Percentiles rank a stretch among this genome's conserved stretches.
Conservation (phyloP, 306 rosid genomes). For the Cucumis hystrix region DNA sequence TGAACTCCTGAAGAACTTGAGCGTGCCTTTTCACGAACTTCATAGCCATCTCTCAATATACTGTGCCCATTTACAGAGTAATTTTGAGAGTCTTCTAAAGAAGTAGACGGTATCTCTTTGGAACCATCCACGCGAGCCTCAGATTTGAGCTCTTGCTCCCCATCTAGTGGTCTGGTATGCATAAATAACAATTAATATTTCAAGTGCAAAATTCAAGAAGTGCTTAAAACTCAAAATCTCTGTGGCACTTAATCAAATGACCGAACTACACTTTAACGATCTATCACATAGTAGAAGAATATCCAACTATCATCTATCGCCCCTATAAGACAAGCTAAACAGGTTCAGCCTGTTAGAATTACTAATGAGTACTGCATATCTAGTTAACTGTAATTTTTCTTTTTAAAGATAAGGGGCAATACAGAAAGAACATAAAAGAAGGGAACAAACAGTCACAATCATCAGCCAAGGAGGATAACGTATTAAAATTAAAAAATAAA, state of each 20-base stretch:
- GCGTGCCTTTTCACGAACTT: slow-evolving; percentile 25
- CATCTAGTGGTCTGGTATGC: slow-evolving; percentile 34
- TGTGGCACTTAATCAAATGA: background rate
- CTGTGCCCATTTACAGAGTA: slow-evolving; percentile 21
- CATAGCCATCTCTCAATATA: slow-evolving; percentile 23
- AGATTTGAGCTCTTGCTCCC: slow-evolving; percentile 33
- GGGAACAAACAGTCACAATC: background rate
- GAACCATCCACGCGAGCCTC: slow-evolving; percentile 15
- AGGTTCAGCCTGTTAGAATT: background rate
- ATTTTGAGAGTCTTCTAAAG: slow-evolving; percentile 37
- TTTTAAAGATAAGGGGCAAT: background rate
- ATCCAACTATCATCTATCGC: background rate
- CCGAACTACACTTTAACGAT: background rate
- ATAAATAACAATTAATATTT: slow-evolving; percentile 7
- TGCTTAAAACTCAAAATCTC: background rate
- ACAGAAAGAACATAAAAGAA: background rate
- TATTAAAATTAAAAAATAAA: background rate
- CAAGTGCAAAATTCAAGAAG: slow-evolving; percentile 6
- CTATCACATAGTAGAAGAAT: background rate
- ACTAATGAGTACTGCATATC: background rate
- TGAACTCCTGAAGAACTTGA: slow-evolving; percentile 15
- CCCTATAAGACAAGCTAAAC: background rate
- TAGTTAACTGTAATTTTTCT: background rate
- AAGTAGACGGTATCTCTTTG: slow-evolving; percentile 24
- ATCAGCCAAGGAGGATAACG: background rate